Conservation (phyloP, 305 asterid species). For the Fraxinus sp. region DNA sequence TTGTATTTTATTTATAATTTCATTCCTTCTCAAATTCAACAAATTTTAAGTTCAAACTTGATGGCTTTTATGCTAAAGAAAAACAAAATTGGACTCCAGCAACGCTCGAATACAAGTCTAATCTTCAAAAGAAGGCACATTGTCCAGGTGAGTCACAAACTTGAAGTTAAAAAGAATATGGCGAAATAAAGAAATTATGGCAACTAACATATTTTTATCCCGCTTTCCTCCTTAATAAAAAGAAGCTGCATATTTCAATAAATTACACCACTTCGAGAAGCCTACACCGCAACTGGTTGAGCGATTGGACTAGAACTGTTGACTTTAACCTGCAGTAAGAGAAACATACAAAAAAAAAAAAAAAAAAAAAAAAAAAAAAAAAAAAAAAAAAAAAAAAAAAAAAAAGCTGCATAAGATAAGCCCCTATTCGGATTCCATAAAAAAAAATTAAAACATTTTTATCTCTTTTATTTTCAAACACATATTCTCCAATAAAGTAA, state of each 20-base stretch:
- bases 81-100: conserved; percentile 32
- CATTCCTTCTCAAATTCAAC: conserved; percentile 23
- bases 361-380: not conserved
- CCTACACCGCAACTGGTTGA: conserved; percentile 64
- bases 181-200: conserved; percentile 14
- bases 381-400: not conserved
- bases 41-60: conserved; percentile 30
- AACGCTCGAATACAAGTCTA: conserved; percentile 19
- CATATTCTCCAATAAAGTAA: too few species aligned
- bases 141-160: conserved; percentile 5
- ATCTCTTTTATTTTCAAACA: too few species aligned
- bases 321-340: conserved; percentile 62
- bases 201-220: conserved; percentile 4
- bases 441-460: too few species aligned
- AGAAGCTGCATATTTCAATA: conserved; percentile 20
- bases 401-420: too few species aligned
- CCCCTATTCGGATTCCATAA: too few species aligned
- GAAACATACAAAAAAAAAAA: not conserved
- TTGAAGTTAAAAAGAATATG: conserved; percentile 13
- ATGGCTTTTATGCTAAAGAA: not conserved
- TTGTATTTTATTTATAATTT: conserved; percentile 18
- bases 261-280: conserved; percentile 26
- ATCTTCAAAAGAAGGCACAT: conserved; percentile 2
- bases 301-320: conserved; percentile 51
- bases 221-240: conserved; percentile 18